Percentiles rank a stretch among this genome's conserved stretches.
Conservation (phyloP, 2,329 filamentous ascomycete species). For the Mollisia scopiformis region DNA sequence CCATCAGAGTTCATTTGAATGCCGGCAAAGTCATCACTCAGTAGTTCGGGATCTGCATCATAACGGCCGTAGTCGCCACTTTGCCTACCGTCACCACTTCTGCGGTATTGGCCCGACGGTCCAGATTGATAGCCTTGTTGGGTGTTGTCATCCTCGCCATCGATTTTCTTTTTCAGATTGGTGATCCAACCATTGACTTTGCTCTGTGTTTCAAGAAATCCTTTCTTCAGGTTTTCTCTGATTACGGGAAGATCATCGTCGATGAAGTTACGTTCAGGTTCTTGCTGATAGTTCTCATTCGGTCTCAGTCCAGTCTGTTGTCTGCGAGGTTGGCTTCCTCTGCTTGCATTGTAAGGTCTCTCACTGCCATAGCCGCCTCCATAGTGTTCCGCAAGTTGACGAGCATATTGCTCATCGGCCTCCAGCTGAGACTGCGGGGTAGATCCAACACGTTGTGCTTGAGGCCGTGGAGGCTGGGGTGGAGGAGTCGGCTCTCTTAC, state of each 20-base stretch:
- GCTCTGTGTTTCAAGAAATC: conserved; percentile 90
- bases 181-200: conserved; percentile 94
- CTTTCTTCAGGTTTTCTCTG: conserved; percentile 89
- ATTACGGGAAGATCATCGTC: conserved; percentile 96
- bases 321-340: conserved; percentile 43
- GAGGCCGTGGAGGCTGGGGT: conserved; percentile 78
- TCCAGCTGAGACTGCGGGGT: conserved; percentile 79
- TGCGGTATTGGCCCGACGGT: conserved; percentile 43
- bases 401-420: conserved; percentile 87
- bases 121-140: conserved; percentile 39
- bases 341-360: conserved; percentile 50
- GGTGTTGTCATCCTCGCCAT: conserved; percentile 75
- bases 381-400: conserved; percentile 91
- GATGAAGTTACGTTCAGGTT: conserved; percentile 86
- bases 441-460: conserved; percentile 50
- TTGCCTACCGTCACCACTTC: conserved; percentile 67
- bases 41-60: conserved; percentile 88
- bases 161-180: conserved; percentile 88
- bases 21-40: conserved; percentile 85
- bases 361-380: conserved; percentile 57
- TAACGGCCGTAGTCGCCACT: conserved; percentile 92
- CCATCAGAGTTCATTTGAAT: conserved; percentile 66
- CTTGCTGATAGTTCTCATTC: conserved; percentile 56
- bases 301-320: conserved; percentile 57
- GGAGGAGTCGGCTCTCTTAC: conserved; percentile 64